Base-by-base conservation (phyloP, 768 basidiomycete genomes). In the Lepiota brunneoincarnata region DNA sequence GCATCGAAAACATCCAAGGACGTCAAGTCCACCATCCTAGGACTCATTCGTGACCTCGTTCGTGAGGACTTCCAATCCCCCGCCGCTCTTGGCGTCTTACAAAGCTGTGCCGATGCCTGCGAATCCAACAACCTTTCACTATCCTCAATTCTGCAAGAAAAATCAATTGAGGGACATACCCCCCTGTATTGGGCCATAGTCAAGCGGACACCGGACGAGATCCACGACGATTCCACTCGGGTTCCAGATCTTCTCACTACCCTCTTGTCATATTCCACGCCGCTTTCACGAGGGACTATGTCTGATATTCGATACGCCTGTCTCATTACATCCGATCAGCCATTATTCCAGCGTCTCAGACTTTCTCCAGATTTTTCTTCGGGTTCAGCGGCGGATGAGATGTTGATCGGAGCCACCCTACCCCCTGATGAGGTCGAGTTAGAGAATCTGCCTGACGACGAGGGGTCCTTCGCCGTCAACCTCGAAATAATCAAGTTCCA, bases 131-230 rank as follows among this genome's bases (percentile, higher is more conserved):
- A 67, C 15, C 58, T 89, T 1, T 75, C 78, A 3, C 69, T 89
- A 35, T 74, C 83, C 0, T 55, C 71, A 0, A 60, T 90, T 7
- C 69, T 90, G 0, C 87, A 88, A 61, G 82, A 87, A 41, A 76
- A 68, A 24, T 81, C 72, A 7, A 81, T 89, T 35, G 88, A 89
- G 59, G 73, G 71, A 0, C 86, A 83, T 60, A 82, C 83, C 0
- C 83, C 86, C 0, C 58, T 90, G 2, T 89, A 89, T 62, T 90
- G 89, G 89, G 83, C 82, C 0, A 81, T 89, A 58, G 68, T 89
- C 20, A 87, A 86, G 52, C 78, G 76, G 2, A 75, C 75, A 0
- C 63, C 72, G 5, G 75, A 78, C 31, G 64, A 64, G 10, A 56
- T 63, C n/a, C 59, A 59, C 1, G 66, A 72, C 20, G 67, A 68